Evolutionary conservation across 2,329 filamentous ascomycete species (phyloP), one percentile per base, ranked within the genome.

Genomic region (Aspergillus neoniger): DNA sequence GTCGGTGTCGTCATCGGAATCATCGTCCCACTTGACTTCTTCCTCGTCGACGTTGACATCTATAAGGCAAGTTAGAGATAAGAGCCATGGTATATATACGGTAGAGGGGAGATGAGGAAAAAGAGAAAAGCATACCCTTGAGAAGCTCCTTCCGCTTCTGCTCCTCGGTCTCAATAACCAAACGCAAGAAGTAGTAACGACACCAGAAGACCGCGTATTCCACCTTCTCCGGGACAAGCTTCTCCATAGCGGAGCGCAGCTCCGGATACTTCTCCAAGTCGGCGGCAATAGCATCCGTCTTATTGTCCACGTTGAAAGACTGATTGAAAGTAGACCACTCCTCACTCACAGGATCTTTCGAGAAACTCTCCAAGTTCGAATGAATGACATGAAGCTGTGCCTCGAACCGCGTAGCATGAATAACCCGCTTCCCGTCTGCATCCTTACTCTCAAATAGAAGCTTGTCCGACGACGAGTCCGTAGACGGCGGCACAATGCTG

Each of bases 371-470:
- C 41, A 88, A 77, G 19, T 88, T 90, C 4, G 91, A 93, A 76
- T 99, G 95, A 61, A 99, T 93, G 36, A 96, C 92, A 73, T 99
- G 94, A 63, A 99, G 81, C 77, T 98, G 95, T 0, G 95, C 95
- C 72, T 99, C 95, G 73, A 97, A 94, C 63, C 95, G 86, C 55
- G 92, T 96, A 1, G 92, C 91, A 75, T 99, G 95, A 65, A 98
- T 96, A 15, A 98, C 92, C 58, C 95, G 85, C 82, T 95, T 97
- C 25, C 93, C 94, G 53, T 86, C 84, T 5, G 90, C 87, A 76
- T 97, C 94, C 75, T 94, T 96, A 72, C 91, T 96, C 80, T 98
- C 95, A 70, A 98, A 99, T 4, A 97, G 82, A 32, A 96, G 86
- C 52, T 89, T 82, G 67, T 74, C 82, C n/a, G 62, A 81, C n/a